Percentiles rank a stretch among this genome's conserved stretches.
These are phyloP conservation scores for Talaromyces verruculosus DNA, from an alignment of 2,329 filamentous ascomycete species.

Conservation along the genomic window DNA sequence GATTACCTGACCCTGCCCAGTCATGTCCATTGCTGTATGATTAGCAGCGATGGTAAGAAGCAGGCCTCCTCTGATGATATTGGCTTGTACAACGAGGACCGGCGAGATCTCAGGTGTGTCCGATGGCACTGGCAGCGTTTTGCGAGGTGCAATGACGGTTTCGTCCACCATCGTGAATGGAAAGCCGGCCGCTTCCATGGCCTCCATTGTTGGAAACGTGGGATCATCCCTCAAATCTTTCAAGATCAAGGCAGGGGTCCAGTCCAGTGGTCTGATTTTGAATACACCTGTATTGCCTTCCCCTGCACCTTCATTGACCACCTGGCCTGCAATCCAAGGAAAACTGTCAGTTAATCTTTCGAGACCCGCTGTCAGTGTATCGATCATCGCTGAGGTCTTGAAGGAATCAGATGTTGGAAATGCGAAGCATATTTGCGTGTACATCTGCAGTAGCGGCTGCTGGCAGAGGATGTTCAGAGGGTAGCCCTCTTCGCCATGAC, in stretches of 20 bases:
- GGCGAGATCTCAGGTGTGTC: conserved; percentile 26
- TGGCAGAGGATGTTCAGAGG: not conserved
- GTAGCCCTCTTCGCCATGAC: not conserved
- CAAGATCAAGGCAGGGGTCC: conserved; percentile 39
- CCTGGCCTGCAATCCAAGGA: conserved; percentile 52
- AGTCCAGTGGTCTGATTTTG: conserved; percentile 41
- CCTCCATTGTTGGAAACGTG: conserved; percentile 40
- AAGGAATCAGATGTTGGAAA: not conserved
- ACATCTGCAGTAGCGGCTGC: not conserved
- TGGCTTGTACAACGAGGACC: conserved; percentile 52
- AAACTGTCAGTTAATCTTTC: not conserved
- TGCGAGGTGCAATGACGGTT: conserved; percentile 42
- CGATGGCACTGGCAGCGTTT: conserved; percentile 38
- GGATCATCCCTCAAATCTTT: conserved; percentile 46
- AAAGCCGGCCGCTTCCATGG: conserved; percentile 41
- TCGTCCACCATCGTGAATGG: conserved; percentile 34
- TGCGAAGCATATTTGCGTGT: not conserved
- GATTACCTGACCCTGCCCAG: conserved; percentile 51
- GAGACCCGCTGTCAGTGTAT: not conserved
- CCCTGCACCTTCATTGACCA: conserved; percentile 37
- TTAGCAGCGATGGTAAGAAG: conserved; percentile 52
- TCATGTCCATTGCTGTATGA: conserved; percentile 55
- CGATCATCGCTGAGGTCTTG: not conserved
- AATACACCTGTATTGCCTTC: conserved; percentile 35
- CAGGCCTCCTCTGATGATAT: conserved; percentile 51